Base-by-base conservation (phyloP, 305 asterid species). In the Rubia tinctorum region DNA sequence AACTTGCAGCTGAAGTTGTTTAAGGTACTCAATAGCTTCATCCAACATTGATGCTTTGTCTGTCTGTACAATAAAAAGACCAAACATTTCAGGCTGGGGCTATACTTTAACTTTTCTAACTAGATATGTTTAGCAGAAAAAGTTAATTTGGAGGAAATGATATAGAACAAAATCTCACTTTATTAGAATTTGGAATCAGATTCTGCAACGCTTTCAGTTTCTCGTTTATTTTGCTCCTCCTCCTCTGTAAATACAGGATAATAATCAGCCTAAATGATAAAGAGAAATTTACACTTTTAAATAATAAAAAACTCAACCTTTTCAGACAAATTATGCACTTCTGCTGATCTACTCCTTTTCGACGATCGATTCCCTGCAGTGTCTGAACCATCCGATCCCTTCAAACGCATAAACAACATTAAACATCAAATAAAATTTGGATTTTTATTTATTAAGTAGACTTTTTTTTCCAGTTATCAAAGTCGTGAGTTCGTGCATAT, bases 41-140 rank as follows among this genome's bases (percentile, higher is more conserved):
- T 95, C 98, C 88, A 95, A 80, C 98, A 95, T 92, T 8, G 99
- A 95, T 73, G 98, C 98, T 83, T 95, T 95, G 82, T 92, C 98
- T 44, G 99, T 91, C 99, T 95, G 80, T 34, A 76, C 76, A 60
- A 79, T 18, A 63, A 76, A 73, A 44, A 73, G 77, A 42, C 74
- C 45, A n/a, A 73, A 51, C 60, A 40, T n/a, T 37, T 74, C 44
- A 42, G n/a, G 76, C 55, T 56, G 39, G 70, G 69, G 42, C 25
- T 42, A 66, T 15, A n/a, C 45, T 66, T 40, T n/a, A 8, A n/a
- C 70, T 18, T 39, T 2, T 3, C 7, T 5, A 12, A 61, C 65
- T 60, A 60, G 4, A 60, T 22, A 60, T 34, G 18, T 23, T 58
- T 10, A 70, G 14, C 30, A 43, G 45, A 75, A 40, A 43, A 49